Conservation (phyloP, 2,329 filamentous ascomycete genomes). For the Colletotrichum sp. region DNA sequence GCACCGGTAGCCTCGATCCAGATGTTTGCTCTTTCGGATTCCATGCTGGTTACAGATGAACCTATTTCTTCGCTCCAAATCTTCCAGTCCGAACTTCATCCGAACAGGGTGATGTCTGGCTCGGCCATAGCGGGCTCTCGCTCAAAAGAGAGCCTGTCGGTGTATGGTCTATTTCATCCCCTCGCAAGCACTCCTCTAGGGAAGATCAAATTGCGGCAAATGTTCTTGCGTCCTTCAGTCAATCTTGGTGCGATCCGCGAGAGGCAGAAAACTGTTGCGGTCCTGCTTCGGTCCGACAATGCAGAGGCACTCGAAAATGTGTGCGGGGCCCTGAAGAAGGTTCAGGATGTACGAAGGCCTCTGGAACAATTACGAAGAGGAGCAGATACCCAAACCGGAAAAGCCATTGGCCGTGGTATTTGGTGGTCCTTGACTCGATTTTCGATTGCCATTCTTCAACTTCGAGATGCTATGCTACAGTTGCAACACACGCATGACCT, state of each 20-base stretch:
- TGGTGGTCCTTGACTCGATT: constrained; percentile 80
- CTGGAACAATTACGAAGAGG: constrained; percentile 79
- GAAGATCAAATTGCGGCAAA: constrained; percentile 72
- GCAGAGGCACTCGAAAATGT: constrained; percentile 57
- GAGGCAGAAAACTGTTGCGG: constrained; percentile 71
- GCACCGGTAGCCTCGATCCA: constrained; percentile 49
- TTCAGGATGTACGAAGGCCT: constrained; percentile 76
- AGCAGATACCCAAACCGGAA: constrained; percentile 56
- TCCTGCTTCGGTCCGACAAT: constrained; percentile 74
- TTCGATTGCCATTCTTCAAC: constrained; percentile 68
- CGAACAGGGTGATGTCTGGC: constrained; percentile 78
- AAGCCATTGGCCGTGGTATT: constrained; percentile 65
- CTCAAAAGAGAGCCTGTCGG: constrained; percentile 80
- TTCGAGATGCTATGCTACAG: constrained; percentile 67
- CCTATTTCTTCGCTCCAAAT: constrained; percentile 85
- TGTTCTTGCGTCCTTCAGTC: constrained; percentile 80
- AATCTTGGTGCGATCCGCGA: constrained; percentile 71
- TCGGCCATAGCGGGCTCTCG: constrained; percentile 50
- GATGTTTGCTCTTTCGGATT: constrained; percentile 72
- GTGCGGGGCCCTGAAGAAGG: constrained; percentile 64
- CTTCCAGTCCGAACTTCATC: constrained; percentile 80
- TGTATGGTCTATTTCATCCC: constrained; percentile 82
- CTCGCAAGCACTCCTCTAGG: constrained; percentile 82
- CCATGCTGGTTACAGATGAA: constrained; percentile 82
- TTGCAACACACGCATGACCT: constrained; percentile 58